Percentiles rank a stretch among this genome's conserved stretches.
Conservation (phyloP, 768 basidiomycete species). For the Calocybe gangraenosa region DNA sequence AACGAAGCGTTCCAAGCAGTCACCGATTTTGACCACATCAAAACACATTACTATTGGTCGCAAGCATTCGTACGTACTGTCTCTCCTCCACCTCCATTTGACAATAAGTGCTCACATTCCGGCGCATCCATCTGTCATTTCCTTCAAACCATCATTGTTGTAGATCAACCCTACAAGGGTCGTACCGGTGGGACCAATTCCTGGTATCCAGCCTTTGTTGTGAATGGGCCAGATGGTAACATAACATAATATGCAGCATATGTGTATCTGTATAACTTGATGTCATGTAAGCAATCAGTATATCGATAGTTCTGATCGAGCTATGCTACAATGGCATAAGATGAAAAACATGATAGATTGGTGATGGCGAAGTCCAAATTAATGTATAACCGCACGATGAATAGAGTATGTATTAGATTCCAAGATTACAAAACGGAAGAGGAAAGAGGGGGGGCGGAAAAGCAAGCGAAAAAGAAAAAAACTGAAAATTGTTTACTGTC, state of each 20-base stretch:
- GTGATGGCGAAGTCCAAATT: slow-evolving; percentile 1
- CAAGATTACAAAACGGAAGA: no score
- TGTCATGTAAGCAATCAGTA: no score
- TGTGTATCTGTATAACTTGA: no score
- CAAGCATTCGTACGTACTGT: slow-evolving; percentile 34
- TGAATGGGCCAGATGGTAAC: no score
- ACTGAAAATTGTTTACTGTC: no score
- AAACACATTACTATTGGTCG: slow-evolving; percentile 70
- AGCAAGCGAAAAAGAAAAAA: no score
- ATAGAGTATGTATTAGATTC: not conserved
- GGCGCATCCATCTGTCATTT: slow-evolving; percentile 1
- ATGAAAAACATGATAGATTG: not conserved
- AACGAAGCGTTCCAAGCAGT: slow-evolving; percentile 80
- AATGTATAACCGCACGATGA: no score
- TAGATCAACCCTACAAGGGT: slow-evolving; percentile 79
- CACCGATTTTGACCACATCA: slow-evolving; percentile 89
- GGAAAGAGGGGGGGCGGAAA: no score
- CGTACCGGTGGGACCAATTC: slow-evolving; percentile 72
- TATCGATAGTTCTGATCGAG: no score
- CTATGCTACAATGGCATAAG: no score
- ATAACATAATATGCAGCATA: no score
- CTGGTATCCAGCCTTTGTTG: slow-evolving; percentile 61
- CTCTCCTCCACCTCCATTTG: not conserved
- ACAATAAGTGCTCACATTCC: slow-evolving; percentile 1
- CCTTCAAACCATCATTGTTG: not conserved